Base-by-base conservation (phyloP, 768 basidiomycete genomes). In the Suillus fuscotomentosus region DNA sequence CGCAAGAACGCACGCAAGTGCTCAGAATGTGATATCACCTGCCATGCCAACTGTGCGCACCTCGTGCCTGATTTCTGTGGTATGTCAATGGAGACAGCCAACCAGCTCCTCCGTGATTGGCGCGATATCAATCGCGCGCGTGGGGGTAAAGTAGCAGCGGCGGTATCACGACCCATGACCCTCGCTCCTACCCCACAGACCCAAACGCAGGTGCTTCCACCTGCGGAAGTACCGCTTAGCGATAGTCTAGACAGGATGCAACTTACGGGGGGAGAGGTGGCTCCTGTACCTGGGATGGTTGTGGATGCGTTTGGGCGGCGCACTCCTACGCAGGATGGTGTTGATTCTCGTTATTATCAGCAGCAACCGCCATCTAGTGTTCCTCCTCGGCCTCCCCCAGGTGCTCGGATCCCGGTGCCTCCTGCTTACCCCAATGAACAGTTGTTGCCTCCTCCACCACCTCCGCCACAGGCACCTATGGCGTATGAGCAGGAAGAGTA, bases 1-100 rank as follows among this genome's bases (percentile, higher is more conserved):
- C 89, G 96, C 68, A 99, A 99, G 83, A 97, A 98, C 75, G 91
- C 97, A 24, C 88, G 95, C 63, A 92, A 91, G 77, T 99, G 97
- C 76, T 89, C 93, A 0, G 97, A 99, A 76, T 99, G 97, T 79
- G 88, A 91, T 71, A 89, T 99, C 69, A 98, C 97, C 54, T 98
- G 95, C 71, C 97, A 99, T 77, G 95, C 94, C 22, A 92, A 95
- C 68, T 99, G 97, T 78, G 93, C 95, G 1, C 97, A 99, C 76
- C 86, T 99, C 63, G 97, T 99, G 47, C 97, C 97, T 64, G 97
- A 99, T 78, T 99, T 99, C 78, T 99, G 97, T 72, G 97, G 97
- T 50, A 98, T 99, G 96, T 95, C 95, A 43, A 99, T 99, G 97
- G 97, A 98, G 78, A 97, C 94, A 43, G 97, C 97, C 56, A 98